Base-by-base conservation (phyloP, 306 rosid species). In the Amphicarpaea edgeworthii region DNA sequence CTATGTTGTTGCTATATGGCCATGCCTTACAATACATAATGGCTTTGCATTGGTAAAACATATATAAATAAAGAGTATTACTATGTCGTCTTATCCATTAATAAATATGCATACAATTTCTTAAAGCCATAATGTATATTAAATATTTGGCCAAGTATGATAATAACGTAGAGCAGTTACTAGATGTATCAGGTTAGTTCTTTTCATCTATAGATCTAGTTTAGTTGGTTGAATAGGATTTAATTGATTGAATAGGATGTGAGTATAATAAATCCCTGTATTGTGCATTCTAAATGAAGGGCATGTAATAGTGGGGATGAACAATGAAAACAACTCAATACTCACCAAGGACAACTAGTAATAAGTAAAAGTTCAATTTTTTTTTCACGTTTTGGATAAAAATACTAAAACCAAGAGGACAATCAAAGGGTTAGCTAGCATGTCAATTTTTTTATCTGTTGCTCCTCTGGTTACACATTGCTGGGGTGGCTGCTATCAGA, bases 401-500 rank as follows among this genome's bases (percentile, higher is more conserved):
- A 75, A 75, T 14, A 69, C 34, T 45, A 64, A 76, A 70, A 71
- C 24, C 49, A 32, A 70, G 6, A 60, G 19, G 60, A 49, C 58
- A 55, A 43, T 21, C 3, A 62, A 53, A 76, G 17, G 28, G n/a
- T n/a, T n/a, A n/a, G n/a, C 34, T 63, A 43, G 9, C 50, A 20
- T 46, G 60, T 38, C 28, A 37, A 54, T 9, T 53, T 45, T 42
- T 42, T 20, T 37, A 38, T n/a, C 55, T 53, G 26, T 76, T 70
- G 15, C 63, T 51, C 42, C 46, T 69, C 38, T 51, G 28, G 49
- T 54, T 42, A 53, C 65, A 77, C n/a, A 20, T 20, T 63, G 41
- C 72, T 66, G 51, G 37, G 75, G 19, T 65, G 43, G 59, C 53
- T 65, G 34, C 65, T 65, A 28, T 28, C 51, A 66, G 4, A 65